phyloP scores from a whole-genome alignment of 2,329 filamentous ascomycete species.

The Didymella glomerata region DNA sequence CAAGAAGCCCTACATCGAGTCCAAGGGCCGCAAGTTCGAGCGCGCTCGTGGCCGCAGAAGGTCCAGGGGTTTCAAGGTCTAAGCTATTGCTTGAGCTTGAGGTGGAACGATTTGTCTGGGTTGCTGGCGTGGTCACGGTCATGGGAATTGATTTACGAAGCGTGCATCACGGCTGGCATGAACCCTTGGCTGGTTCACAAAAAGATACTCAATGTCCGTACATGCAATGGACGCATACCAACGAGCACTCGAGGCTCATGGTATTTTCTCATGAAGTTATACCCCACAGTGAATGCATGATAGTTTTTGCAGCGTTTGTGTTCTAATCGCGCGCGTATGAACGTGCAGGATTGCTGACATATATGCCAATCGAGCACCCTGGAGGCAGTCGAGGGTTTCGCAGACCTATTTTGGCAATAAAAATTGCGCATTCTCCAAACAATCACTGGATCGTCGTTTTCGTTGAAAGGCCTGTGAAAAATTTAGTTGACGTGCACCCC shows the following conservation, averaged over 20 bases:
- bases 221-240: conserved; percentile 46
- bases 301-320: conserved; percentile 1
- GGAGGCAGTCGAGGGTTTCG: neutral
- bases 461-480: conserved; percentile 28
- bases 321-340: conserved; percentile 2
- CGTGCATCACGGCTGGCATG: conserved; percentile 50
- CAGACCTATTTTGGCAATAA: neutral
- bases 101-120: conserved; percentile 49
- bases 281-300: conserved; percentile 16
- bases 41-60: conserved; percentile 97
- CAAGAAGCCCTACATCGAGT: conserved; percentile 98
- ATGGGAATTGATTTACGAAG: conserved; percentile 47
- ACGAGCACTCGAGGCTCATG: conserved; percentile 47
- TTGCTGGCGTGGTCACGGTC: conserved; percentile 50
- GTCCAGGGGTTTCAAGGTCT: conserved; percentile 99
- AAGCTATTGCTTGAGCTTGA: conserved; percentile 57
- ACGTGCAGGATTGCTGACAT: neutral
- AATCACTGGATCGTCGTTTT: conserved; percentile 16
- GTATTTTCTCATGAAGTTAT: conserved; percentile 39
- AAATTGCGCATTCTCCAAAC: conserved; percentile 2
- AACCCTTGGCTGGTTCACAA: conserved; percentile 46
- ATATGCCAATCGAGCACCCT: neutral
- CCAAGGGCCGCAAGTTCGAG: conserved; percentile 99
- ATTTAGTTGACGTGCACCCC: conserved; percentile 36
- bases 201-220: conserved; percentile 50